Evolutionary conservation across 2,329 filamentous ascomycete species (phyloP), one percentile per base, ranked within the genome.

Genomic region (Fusarium longipes): DNA sequence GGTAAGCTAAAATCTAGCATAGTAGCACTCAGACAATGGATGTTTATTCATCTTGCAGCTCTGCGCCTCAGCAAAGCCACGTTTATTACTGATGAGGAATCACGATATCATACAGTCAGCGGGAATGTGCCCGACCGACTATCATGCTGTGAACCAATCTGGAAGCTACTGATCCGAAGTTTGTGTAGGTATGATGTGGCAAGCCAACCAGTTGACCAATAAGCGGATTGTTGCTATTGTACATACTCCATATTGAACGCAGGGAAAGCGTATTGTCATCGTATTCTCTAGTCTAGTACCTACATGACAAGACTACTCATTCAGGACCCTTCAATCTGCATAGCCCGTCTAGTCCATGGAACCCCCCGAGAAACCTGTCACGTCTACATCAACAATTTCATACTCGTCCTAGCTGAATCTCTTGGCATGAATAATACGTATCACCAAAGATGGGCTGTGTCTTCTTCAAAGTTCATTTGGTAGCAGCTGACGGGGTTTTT

Each of bases 61-160:
- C 57, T 68, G 61, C 56, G 61, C 61, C 62, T 68, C 57, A 50
- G 18, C 56, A 62, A 55, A 57, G 61, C 65, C 65, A 48, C 47
- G 29, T 8, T 29, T 30, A n/a, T n/a, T n/a, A n/a, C n/a, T 14
- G 14, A 27, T 45, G 14, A 17, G 36, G 20, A 43, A 27, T 29
- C 42, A 27, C 32, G 47, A 25, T n/a, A n/a, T n/a, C n/a, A n/a
- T 18, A 22, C 29, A 43, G 47, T 35, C 38, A 50, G 33, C 30
- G 14, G 40, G 35, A 29, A 62, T 45, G 45, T 51, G 27, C 18
- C 45, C 48, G 18, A 20, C 25, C 33, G 20, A 40, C 18, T 48
- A 61, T 38, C 6, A n/a, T 27, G 24, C 9, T 51, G 25, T 32
- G 17, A 24, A 48, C 35, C 20, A 22, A 27, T 29, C 24, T 36